Base-by-base conservation (phyloP, 495 filamentous ascomycete genomes). In the Xylaria telfairii region DNA sequence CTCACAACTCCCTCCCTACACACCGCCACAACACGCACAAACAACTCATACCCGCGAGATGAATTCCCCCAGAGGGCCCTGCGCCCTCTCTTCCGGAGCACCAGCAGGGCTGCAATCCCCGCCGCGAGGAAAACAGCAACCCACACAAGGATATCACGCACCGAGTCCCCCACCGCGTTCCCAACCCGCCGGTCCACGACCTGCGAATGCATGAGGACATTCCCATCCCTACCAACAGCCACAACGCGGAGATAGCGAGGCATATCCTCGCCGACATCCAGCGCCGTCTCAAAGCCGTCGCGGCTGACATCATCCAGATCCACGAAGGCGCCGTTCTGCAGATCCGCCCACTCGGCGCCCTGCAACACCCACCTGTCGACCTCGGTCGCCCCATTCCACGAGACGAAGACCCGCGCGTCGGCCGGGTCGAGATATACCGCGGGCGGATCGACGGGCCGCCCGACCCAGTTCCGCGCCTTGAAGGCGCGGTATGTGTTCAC, bases 371-470 rank as follows among this genome's bases (percentile, higher is more conserved):
- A 80, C 8, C 30, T 51, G 17, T 21, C 42, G 17, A 77, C 65
- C 62, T 75, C 74, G 3, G 78, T 80, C 13, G 74, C 78, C 8
- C 78, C 78, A 44, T 80, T 78, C 76, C 78, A 78, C 46, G 71
- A 74, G 4, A 75, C 71, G 63, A 73, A 78, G 17, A 73, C 39
- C 21, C 34, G 67, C 34, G 65, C 73, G 17, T 77, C 73, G 32
- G 71, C 72, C 4, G 81, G 81, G 28, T 66, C 21, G 30, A 64
- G 41, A 19, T 67, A 63, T 3, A 75, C 60, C 17, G 68, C 64
- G 0, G 78, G 76, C 12, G 59, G 46, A n/a, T 37, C 56, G 2
- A 21, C 37, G 4, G 78, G 78, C 21, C n/a, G 42, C 3, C 70
- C 78, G 24, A 42, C 67, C 78, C 78, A 80, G 19, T 67, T 28